Conservation (phyloP, 1,139 yeast species). For the Blastobotrys buckinghamii region DNA sequence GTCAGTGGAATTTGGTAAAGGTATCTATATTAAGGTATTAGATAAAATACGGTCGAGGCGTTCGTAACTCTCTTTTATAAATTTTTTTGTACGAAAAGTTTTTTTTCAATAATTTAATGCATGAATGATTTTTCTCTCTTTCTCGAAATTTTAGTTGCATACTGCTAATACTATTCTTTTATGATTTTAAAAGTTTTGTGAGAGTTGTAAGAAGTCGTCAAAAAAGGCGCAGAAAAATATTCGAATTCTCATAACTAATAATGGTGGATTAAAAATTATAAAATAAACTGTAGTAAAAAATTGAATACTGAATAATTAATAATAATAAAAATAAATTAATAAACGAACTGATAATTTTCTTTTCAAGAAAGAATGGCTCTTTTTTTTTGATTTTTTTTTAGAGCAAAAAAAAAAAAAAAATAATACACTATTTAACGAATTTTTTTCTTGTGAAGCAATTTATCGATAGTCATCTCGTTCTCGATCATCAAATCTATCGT, state of each 20-base stretch:
- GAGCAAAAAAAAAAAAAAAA: not conserved
- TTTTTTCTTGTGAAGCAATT: not conserved
- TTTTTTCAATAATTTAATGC: too few relatives aligned
- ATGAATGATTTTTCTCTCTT: too few relatives aligned
- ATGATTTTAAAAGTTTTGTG: too few relatives aligned
- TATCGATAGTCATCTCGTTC: conserved; percentile 10
- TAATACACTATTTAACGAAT: not conserved
- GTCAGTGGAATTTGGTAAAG: not conserved
- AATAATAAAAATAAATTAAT: not conserved
- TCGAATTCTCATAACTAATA: too few relatives aligned
- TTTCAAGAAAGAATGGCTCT: not conserved
- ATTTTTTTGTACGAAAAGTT: too few relatives aligned
- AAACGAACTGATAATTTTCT: not conserved
- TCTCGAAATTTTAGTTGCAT: too few relatives aligned
- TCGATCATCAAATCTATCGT: conserved; percentile 2
- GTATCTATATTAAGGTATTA: not conserved
- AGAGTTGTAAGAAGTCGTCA: too few relatives aligned
- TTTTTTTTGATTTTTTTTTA: too few relatives aligned
- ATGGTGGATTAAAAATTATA: not conserved
- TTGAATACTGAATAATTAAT: not conserved
- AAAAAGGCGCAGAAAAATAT: too few relatives aligned
- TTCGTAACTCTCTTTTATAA: not conserved
- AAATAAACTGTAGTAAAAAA: not conserved
- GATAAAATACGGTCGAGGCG: not conserved
- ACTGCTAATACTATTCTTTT: too few relatives aligned